phyloP scores from a whole-genome alignment of 495 filamentous ascomycete genomes.

The Xylaria telfairii region DNA sequence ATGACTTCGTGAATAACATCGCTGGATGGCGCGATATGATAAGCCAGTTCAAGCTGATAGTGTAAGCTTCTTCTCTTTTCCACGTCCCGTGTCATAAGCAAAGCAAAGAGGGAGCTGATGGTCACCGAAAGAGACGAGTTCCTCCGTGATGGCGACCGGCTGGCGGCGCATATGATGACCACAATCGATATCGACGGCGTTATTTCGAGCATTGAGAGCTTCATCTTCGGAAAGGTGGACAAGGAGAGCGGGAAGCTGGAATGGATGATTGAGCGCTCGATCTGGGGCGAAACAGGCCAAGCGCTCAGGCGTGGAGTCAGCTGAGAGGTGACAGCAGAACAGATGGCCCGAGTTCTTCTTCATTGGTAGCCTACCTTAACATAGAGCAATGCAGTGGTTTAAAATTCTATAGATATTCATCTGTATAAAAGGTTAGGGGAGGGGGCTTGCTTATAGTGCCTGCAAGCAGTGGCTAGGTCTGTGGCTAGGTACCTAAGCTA shows the following conservation, averaged over 20 bases:
- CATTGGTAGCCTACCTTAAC: background rate
- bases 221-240: slow-evolving; percentile 35
- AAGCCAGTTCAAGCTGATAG: too few species aligned
- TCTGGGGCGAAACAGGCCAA: slow-evolving; percentile 27
- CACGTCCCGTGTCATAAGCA: too few species aligned
- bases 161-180: too few species aligned
- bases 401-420: background rate
- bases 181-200: slow-evolving; percentile 31
- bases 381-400: background rate
- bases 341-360: background rate
- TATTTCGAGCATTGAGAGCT: slow-evolving; percentile 31
- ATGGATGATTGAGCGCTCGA: slow-evolving; percentile 33
- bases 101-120: too few species aligned
- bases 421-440: background rate
- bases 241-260: slow-evolving; percentile 32
- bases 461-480: background rate
- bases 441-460: background rate
- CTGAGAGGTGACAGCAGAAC: background rate
- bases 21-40: too few species aligned
- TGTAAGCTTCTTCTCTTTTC: too few species aligned
- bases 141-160: too few species aligned
- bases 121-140: too few species aligned
- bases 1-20: too few species aligned
- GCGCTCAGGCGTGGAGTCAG: background rate
- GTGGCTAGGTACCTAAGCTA: background rate